Percentiles rank a stretch among this genome's conserved stretches.
These are phyloP conservation scores for Spergularia azorica DNA, from an alignment of 179 eudicot species.

Conservation along the genomic window DNA sequence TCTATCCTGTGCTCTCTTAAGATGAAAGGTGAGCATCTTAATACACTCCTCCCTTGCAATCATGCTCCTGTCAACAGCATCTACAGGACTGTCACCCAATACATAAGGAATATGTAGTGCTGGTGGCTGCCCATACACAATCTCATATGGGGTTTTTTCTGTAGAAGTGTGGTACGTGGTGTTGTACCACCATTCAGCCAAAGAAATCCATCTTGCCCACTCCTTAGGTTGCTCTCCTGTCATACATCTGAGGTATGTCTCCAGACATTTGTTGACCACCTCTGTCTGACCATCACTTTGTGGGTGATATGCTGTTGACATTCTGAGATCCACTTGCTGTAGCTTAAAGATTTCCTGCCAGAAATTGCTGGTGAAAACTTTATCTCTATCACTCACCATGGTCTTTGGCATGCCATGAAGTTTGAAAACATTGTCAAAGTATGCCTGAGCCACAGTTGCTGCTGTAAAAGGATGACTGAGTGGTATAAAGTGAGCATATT, in stretches of 20 bases:
- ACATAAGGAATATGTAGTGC: not conserved
- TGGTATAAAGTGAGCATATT: not conserved
- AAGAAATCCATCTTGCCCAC: not conserved
- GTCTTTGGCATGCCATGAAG: constrained; percentile 8
- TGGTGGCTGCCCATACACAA: not conserved
- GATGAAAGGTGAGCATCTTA: not conserved
- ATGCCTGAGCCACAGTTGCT: not conserved
- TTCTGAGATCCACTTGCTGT: not conserved
- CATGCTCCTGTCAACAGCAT: not conserved
- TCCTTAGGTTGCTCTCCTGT: not conserved
- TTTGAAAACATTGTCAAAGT: not conserved
- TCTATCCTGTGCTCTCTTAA: not conserved
- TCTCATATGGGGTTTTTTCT: not conserved
- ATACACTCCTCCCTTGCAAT: not conserved
- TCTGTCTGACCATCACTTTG: constrained; percentile 8
- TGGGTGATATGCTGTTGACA: not conserved
- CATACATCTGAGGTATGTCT: constrained; percentile 13
- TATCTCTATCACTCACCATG: constrained; percentile 4
- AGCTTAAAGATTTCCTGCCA: constrained; percentile 5
- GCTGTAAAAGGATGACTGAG: constrained; percentile 12
- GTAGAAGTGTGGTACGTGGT: not conserved
- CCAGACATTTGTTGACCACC: not conserved
- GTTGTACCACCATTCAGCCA: not conserved
- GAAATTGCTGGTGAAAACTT: not conserved
- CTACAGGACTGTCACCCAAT: not conserved